phyloP scores from a whole-genome alignment of 345 rosid genomes.

The Streptanthus diversifolius region DNA sequence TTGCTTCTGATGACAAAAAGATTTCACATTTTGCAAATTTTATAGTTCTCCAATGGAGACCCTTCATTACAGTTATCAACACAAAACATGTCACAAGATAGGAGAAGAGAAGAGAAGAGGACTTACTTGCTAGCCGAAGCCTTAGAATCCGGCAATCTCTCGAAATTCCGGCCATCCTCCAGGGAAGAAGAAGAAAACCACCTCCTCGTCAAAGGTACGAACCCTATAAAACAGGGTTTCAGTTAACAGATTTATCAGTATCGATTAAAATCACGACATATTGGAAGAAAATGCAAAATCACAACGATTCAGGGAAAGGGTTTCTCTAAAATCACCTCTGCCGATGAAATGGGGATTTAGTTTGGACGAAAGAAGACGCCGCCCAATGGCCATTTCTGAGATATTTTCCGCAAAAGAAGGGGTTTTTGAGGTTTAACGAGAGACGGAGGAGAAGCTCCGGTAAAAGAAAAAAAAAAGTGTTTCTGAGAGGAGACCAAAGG shows the following conservation, averaged over 20 bases:
- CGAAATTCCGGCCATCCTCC: neutral
- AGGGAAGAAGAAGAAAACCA: conserved; percentile 24
- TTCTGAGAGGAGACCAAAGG: neutral
- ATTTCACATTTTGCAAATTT: neutral
- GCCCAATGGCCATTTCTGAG: conserved; percentile 31
- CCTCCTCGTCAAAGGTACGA: conserved; percentile 19
- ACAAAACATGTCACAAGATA: neutral
- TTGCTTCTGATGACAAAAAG: neutral
- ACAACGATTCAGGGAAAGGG: neutral
- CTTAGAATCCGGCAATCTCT: neutral
- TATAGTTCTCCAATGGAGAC: neutral
- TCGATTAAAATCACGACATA: neutral
- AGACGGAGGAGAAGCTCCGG: neutral
- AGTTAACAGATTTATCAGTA: neutral
- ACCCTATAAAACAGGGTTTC: conserved; percentile 21
- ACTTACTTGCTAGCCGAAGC: conserved; percentile 14
- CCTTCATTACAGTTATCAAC: neutral
- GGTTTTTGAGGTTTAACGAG: conserved; percentile 11
- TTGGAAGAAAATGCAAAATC: neutral
- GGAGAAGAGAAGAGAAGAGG: neutral
- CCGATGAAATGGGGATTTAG: conserved; percentile 7
- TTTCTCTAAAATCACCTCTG: conserved; percentile 20
- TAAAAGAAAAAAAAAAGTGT: neutral
- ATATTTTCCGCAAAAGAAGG: neutral
- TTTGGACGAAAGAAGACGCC: conserved; percentile 34